Evolutionary conservation across 495 filamentous ascomycete species (phyloP), one percentile per base, ranked within the genome.

Genomic region (Poronia punctata): DNA sequence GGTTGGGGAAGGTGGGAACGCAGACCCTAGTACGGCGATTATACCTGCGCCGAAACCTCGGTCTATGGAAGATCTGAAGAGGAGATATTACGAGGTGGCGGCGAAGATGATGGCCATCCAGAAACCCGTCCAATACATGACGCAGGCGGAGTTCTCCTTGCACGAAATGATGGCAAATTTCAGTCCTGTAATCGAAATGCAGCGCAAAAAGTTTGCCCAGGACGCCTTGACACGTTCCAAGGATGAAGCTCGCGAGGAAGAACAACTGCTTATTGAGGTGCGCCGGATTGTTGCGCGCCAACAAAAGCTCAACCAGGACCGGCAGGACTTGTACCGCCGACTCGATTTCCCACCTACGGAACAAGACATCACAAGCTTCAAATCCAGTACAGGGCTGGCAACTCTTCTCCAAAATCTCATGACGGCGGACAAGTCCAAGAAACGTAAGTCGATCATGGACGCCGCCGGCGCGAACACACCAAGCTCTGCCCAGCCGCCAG

Each of bases 161-260:
- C 84, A 92, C 62, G 85, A 94, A 50, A 78, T 79, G 46, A 86
- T 95, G 74, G 71, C 72, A 45, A 86, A 84, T 47, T 98, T 89
- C 71, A 81, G 95, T 49, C 76, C 87, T 0, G 67, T 71, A 6
- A 75, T 81, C 19, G 92, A 97, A 56, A 66, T 70, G 4, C 70
- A 72, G 16, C 83, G 92, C 38, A 97, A 96, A 61, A 75, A 84
- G 35, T 82, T 93, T 51, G 90, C 88, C 3, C 77, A 83, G 38
- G 72, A 80, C 14, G 78, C 88, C 20, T 71, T 97, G 51, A 71
- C 75, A 25, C 80, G 93, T 20, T 80, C 82, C n/a, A 77, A 78
- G 23, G 85, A 94, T 27, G 88, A 97, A 62, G 80, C 88, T 3
- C 78, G 83, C 40, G 92, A 98, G 52, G 92, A 98, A 61, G 85